Base-by-base conservation (phyloP, 2,329 filamentous ascomycete genomes). In the Diaporthe vexans region DNA sequence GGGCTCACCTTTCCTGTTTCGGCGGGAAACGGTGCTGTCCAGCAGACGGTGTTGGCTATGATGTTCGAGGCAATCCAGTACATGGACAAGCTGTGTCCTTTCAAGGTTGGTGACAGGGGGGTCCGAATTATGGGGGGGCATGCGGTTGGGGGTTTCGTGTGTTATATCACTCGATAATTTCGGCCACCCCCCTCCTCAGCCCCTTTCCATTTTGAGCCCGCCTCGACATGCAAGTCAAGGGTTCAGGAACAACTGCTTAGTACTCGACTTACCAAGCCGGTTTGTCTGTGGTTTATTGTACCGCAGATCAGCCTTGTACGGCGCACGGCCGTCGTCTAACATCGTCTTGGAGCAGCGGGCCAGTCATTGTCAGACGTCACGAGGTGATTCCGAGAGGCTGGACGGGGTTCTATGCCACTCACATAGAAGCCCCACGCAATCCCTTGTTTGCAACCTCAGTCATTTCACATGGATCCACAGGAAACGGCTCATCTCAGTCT, bases 111-210 rank as follows among this genome's bases (percentile, higher is more conserved):
- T 57, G 35, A 68, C 73, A 70, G 46, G 70, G 70, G 73, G 56
- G n/a, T 57, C 33, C 46, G 33, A 33, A 70, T 72, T 37, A 46
- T 4, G 29, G 61, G 33, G 67, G 33, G 67, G 63, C 63, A 63
- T 73, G 70, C 56, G 19, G 70, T 75, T 73, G 73, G 70, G 54
- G 56, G 46, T 54, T 21, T 51, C 40, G 56, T 57, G 69, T 48
- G 63, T 40, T 56, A 56, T 59, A 37, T 51, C 57, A 63, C 57
- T 68, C 35, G 46, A 48, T 19, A 73, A 54, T 40, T 35, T 67
- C 59, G 71, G 54, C 46, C 46, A 13, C 71, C n/a, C 54, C 61
- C 35, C 17, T 33, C 33, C 26, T 51, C 35, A 35, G 58, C 37
- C 72, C 58, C 33, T 54, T 65, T 46, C 40, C 35, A 29, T 29